Evolutionary conservation across 2,329 filamentous ascomycete species (phyloP), one percentile per base, ranked within the genome.

Genomic region (Thyridium curvatum): DNA sequence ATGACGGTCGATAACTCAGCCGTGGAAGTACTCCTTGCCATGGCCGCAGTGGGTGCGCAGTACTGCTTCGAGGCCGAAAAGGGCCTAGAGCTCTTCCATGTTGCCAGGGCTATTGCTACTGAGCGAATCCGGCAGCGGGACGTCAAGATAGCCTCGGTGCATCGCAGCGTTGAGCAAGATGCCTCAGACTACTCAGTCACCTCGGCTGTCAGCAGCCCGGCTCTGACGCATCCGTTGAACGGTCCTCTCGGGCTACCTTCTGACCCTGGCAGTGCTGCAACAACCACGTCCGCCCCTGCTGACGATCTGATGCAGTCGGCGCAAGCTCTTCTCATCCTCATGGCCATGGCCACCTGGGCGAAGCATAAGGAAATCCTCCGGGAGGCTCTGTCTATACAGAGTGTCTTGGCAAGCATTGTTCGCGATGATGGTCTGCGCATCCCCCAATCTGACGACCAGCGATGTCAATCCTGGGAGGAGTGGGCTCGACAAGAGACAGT

Each of bases 341-440:
- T 76, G 40, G 74, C 74, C 0, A 71, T 77, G 52, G 73, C 73
- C 12, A 77, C 74, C 1, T 79, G 75, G 75, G 72, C 74, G 38
- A 68, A 70, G 47, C 75, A 77, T 44, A 69, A 68, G 14, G 71
- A 74, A 38, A 64, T 78, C 9, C 54, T 76, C n/a, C 64, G 70
- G 38, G 73, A 79, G 50, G 73, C 74, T 10, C 62, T 78, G 18
- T 70, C 71, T 2, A 66, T 79, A 30, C 72, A 75, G 46, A 76
- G 73, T 41, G 69, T 74, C 17, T 56, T 79, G 30, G 71, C 73
- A 5, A 69, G 70, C 21, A 62, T 78, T 4, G 68, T 77, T 8
- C 64, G 74, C 18, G 74, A 78, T 14, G 40, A 43, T 29, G 47
- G 49, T 38, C 66, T 75, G 42, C 69, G 70, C 3, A 59, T 74